Base-by-base conservation (phyloP, 208 protist species). In the Wallacemonas sp. region DNA sequence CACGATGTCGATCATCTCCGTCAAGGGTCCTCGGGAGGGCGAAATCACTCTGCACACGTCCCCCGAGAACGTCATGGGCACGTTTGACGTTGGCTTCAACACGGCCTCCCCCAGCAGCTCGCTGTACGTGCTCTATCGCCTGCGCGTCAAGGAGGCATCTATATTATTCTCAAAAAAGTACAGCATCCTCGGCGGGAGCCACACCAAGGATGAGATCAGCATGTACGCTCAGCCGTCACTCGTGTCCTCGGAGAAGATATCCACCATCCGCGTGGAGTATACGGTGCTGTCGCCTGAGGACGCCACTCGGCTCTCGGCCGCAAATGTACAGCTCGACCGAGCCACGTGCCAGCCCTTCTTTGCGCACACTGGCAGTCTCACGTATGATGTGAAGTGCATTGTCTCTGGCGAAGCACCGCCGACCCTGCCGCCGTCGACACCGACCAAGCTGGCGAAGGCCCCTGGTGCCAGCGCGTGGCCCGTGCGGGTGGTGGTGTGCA, bases 161-260 rank as follows among this genome's bases (percentile, higher is more conserved):
- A 83, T 83, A 39, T 34, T 81, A n/a, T 83, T 87, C 39, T 87
- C 81, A 14, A 83, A 81, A 58, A 83, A 68, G n/a, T 87, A 87
- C 43, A 78, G 81, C 29, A 29, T 83, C 30, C 49, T 87, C 5
- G 74, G 62, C 16, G 49, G 49, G 38, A 44, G 61, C 30, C n/a
- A 52, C 39, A 55, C 39, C 3, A 38, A 62, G 17, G 78, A 85
- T 26, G 21, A 30, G 8, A 74, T 83, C 17, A 71, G 66, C 14
- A 54, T 83, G 38, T 80, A 71, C 62, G 70, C 80, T 1, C 56
- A 76, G 26, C 65, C 68, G 17, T 70, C 60, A 21, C 55, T 80
- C 2, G 68, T 65, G 48, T 63, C 54, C 36, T 69, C 73, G 54
- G 74, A 58, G 16, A 74, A 76, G 61, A 54, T 82, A 2, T 78